Evolutionary conservation across 1,284 basidiomycete species (phyloP).

Genomic region (Tilletia caries): DNA sequence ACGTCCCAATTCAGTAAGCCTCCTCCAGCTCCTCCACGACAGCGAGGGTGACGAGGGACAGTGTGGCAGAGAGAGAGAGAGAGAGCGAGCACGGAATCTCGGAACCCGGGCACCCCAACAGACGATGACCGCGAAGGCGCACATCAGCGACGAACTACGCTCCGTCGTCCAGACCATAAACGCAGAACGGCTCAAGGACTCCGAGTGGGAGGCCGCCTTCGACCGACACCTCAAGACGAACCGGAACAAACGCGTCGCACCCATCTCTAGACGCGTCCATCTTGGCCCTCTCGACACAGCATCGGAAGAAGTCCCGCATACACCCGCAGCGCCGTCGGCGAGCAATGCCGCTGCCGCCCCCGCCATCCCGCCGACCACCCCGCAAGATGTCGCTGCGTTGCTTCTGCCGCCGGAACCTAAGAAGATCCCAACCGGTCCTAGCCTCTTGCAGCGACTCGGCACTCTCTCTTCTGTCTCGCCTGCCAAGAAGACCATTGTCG

Average conservation of each 20-base stretch:
- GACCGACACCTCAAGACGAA: slow-evolving; percentile 1
- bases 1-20: too few relatives aligned
- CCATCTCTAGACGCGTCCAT: background rate
- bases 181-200: slow-evolving; percentile 5
- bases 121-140: too few relatives aligned
- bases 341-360: too few relatives aligned
- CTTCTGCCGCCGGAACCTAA: background rate
- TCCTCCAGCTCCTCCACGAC: too few relatives aligned
- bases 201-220: slow-evolving; percentile 12
- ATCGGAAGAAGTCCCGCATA: too few relatives aligned
- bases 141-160: background rate
- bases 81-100: too few relatives aligned
- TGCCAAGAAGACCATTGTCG: background rate
- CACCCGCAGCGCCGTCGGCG: too few relatives aligned
- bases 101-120: too few relatives aligned
- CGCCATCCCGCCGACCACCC: too few relatives aligned
- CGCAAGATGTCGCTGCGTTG: too few relatives aligned
- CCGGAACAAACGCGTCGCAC: background rate
- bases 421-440: background rate
- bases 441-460: background rate
- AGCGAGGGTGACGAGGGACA: too few relatives aligned
- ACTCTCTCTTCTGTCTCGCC: background rate
- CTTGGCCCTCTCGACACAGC: background rate
- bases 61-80: too few relatives aligned
- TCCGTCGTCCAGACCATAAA: background rate